A percentile compares a stretch with the other conserved stretches of the same genome.
Evolutionary conservation across 1,284 basidiomycete species (phyloP).

Genomic region (Cryptococcus floricola): DNA sequence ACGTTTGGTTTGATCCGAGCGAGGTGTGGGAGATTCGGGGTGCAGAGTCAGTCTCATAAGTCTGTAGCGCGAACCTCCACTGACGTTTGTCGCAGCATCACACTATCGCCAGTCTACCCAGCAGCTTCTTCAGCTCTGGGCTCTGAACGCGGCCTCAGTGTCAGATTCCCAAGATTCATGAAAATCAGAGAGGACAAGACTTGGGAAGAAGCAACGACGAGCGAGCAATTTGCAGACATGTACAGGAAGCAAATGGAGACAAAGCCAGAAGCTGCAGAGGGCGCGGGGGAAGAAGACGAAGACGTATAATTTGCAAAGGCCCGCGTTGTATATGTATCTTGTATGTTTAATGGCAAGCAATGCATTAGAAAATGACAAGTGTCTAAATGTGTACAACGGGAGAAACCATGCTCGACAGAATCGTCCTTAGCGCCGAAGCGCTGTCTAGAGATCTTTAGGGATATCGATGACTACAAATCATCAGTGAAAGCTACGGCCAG

Average conservation of each 20-base stretch:
- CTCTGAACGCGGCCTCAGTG: constrained; percentile 65
- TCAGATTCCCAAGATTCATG: constrained; percentile 55
- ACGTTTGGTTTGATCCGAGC: constrained; percentile 76
- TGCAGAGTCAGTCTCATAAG: constrained; percentile 62
- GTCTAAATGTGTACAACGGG: background rate
- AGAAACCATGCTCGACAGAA: background rate
- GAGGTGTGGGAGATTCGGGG: constrained; percentile 92
- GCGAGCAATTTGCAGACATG: constrained; percentile 61
- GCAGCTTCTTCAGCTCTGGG: constrained; percentile 71
- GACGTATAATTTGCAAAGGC: constrained; percentile 1
- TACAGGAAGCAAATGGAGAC: constrained; percentile 58
- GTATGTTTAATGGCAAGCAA: background rate
- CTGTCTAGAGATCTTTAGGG: constrained; percentile 10
- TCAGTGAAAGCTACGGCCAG: background rate
- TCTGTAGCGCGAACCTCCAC: background rate
- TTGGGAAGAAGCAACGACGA: constrained; percentile 54
- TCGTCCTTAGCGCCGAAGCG: background rate
- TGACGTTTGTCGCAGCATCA: constrained; percentile 57
- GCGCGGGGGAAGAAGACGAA: constrained; percentile 5
- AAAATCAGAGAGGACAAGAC: constrained; percentile 55
- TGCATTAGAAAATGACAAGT: background rate
- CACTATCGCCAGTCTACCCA: constrained; percentile 80
- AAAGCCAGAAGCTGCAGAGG: constrained; percentile 1
- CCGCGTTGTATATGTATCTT: too few species aligned
- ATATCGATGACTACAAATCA: constrained; percentile 30